Base-by-base conservation (phyloP, 495 filamentous ascomycete species). In the Penicillium verhagenii region DNA sequence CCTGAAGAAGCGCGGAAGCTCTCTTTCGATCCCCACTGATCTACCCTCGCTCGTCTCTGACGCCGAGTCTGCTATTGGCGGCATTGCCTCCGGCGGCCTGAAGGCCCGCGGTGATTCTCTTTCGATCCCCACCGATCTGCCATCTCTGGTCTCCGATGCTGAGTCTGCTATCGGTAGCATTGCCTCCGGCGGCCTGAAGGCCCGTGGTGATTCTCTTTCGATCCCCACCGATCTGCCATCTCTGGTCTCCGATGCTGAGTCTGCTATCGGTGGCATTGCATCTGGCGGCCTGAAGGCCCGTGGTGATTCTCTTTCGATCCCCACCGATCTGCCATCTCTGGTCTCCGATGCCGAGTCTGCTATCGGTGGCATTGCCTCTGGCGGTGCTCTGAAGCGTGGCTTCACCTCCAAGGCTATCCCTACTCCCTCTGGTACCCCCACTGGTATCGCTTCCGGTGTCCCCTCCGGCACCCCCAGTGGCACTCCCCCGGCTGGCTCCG, bases 1-100 rank as follows among this genome's bases (percentile, higher is more conserved):
- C 7, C 26, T 28, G 26, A 1, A 28, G 21, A 64, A 61, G 58
- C 55, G 55, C 9, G 53, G 39, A 9, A 52, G 49, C 2, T 51
- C 50, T 26, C 53, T 59, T 2, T 29, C 54, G 3, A 43, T 64
- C n/a, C 61, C 61, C 16, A 63, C 54, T 13, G 48, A 51, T 23
- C 29, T 57, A 2, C 28, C 54, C 11, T 45, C 39, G 2, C 23
- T 57, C 3, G n/a, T 45, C 1, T 46, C 38, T 1, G 47, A 52
- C 31, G 54, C 28, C 14, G 43, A 57, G 47, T 46, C 48, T 23
- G 18, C 44, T 16, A 16, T 24, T 10, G 24, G 44, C 19, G 24
- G 33, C 5, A n/a, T 54, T 6, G 56, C 49, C 1, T 63, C 60
- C 3, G 40, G 42, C 6, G 46, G 46, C 14, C 52, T 35, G 11